These are phyloP conservation scores for Gnaphalium uliginosum DNA, from an alignment of 129 eudicot genomes.

Conservation along the genomic window DNA sequence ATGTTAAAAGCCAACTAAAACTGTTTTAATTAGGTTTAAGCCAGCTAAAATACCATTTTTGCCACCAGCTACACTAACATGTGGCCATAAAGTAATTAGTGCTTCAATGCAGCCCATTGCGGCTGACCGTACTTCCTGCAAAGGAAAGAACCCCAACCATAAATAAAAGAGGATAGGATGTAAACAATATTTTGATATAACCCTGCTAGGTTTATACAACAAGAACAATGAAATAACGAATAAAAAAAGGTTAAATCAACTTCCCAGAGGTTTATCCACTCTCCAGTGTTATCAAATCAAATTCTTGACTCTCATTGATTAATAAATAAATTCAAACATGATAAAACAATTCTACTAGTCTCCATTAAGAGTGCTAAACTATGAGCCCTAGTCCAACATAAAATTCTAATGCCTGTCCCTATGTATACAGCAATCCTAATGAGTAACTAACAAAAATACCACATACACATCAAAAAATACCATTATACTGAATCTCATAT, in stretches of 20 bases:
- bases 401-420: neutral
- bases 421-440: neutral
- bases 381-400: neutral
- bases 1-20: neutral
- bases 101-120: constrained; percentile 87
- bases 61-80: constrained; percentile 36
- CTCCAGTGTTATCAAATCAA: neutral
- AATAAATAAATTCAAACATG: neutral
- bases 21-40: neutral
- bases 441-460: neutral
- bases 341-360: neutral
- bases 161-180: neutral
- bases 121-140: constrained; percentile 58
- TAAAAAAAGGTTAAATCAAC: neutral
- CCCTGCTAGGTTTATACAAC: neutral
- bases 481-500: neutral
- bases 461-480: neutral
- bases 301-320: neutral
- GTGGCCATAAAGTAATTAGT: constrained; percentile 53
- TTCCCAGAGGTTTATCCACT: neutral
- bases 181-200: neutral
- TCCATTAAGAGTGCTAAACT: neutral
- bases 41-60: constrained; percentile 52
- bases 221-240: neutral
- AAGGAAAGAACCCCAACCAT: constrained; percentile 17